Percentiles rank a stretch among this genome's conserved stretches.
These are phyloP conservation scores for Cyberlindnera subsufficiens DNA, from an alignment of 805 yeast genomes.

Conservation along the genomic window DNA sequence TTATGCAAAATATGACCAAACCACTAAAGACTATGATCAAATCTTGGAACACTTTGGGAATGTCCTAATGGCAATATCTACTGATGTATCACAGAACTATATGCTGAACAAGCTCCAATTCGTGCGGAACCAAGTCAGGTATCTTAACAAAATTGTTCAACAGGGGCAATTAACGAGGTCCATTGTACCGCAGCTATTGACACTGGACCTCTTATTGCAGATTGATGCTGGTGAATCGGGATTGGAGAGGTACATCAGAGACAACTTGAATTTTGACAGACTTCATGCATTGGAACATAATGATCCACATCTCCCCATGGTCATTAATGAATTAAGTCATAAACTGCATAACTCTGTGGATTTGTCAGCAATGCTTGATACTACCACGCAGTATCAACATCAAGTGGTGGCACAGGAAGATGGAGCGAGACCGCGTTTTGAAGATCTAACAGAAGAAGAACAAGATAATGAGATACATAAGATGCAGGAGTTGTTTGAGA, in stretches of 20 bases:
- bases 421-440: slow-evolving; percentile 15
- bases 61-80: slow-evolving; percentile 19
- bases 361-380: slow-evolving; percentile 1
- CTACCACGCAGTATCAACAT: slow-evolving; percentile 3
- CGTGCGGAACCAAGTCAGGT: slow-evolving; percentile 15
- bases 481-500: slow-evolving; percentile 20
- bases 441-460: slow-evolving; percentile 21
- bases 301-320: slow-evolving; percentile 16
- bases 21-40: slow-evolving; percentile 19
- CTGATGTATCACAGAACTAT: slow-evolving; percentile 18
- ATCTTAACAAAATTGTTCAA: slow-evolving; percentile 12
- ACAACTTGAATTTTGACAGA: slow-evolving; percentile 8
- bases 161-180: not conserved
- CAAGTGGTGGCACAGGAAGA: slow-evolving; percentile 1
- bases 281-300: slow-evolving; percentile 3
- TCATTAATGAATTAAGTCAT: slow-evolving; percentile 3
- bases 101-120: slow-evolving; percentile 23
- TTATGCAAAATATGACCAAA: slow-evolving; percentile 11
- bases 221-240: slow-evolving; percentile 30
- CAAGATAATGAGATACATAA: slow-evolving; percentile 23
- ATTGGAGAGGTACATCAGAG: slow-evolving; percentile 11
- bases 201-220: slow-evolving; percentile 14
- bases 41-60: slow-evolving; percentile 24
- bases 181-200: slow-evolving; percentile 13
- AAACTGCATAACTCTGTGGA: slow-evolving; percentile 1